Evolutionary conservation across 768 basidiomycete genomes (phyloP).

Genomic region (Mycena venus): DNA sequence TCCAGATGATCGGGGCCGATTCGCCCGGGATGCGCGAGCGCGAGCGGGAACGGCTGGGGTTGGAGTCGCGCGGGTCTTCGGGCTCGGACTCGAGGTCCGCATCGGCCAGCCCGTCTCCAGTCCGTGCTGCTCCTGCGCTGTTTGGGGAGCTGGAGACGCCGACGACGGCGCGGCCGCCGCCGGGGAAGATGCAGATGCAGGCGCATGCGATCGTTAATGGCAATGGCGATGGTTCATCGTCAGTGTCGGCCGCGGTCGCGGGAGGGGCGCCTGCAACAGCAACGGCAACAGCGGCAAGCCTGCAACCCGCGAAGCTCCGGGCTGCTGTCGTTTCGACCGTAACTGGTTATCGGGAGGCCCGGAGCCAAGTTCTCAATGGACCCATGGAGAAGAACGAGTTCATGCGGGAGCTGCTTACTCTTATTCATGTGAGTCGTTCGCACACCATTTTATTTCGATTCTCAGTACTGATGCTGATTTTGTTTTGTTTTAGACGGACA

Average conservation of each 20-base stretch:
- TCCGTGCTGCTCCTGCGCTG: not conserved
- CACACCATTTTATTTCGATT: not conserved
- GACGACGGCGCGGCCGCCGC: slow-evolving; percentile 32
- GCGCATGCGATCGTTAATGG: not conserved
- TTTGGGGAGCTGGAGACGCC: slow-evolving; percentile 45
- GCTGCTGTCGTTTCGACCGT: not conserved
- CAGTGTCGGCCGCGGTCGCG: not conserved
- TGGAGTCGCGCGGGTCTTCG: too few relatives aligned
- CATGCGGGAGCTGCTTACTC: slow-evolving; percentile 68
- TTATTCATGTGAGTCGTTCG: slow-evolving; percentile 74
- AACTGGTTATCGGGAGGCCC: not conserved
- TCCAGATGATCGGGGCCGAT: slow-evolving; percentile 16
- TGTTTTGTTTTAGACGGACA: slow-evolving; percentile 64
- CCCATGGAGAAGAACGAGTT: slow-evolving; percentile 67
- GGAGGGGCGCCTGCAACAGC: not conserved
- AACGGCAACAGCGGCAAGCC: not conserved
- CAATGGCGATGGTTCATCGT: not conserved
- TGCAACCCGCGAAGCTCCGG: slow-evolving; percentile 6
- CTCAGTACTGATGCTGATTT: slow-evolving; percentile 12
- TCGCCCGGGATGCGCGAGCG: too few relatives aligned
- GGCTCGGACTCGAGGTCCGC: slow-evolving; percentile 29
- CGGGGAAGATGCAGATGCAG: not conserved
- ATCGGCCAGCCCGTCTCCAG: slow-evolving; percentile 50
- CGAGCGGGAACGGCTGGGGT: not conserved
- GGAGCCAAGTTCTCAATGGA: not conserved